phyloP scores from a whole-genome alignment of 2,329 filamentous ascomycete species.

The Diaporthe nobilis region DNA sequence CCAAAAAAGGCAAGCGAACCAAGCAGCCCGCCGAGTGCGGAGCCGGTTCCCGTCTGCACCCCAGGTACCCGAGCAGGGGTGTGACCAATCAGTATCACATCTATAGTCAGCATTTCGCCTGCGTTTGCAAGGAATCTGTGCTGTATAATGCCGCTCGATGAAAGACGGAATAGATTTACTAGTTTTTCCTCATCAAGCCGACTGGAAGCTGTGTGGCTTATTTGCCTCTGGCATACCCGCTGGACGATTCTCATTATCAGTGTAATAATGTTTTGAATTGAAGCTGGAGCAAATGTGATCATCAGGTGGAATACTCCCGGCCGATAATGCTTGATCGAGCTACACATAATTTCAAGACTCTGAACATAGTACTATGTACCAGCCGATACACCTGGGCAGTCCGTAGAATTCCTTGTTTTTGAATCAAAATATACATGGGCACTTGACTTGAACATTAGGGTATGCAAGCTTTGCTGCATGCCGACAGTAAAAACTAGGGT shows the following conservation, averaged over 20 bases:
- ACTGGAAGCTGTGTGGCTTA: too few species aligned
- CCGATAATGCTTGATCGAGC: not conserved
- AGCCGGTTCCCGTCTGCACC: slow-evolving; percentile 30
- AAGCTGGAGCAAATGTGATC: not conserved
- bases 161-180: too few species aligned
- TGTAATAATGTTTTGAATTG: not conserved
- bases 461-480: not conserved
- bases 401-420: not conserved
- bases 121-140: not conserved
- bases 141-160: too few species aligned
- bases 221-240: not conserved
- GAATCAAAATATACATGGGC: not conserved
- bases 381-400: not conserved
- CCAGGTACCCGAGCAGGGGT: slow-evolving; percentile 29
- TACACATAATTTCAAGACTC: not conserved
- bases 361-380: too few species aligned
- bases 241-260: not conserved
- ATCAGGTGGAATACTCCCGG: not conserved
- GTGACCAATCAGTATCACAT: slow-evolving; percentile 36
- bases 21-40: slow-evolving; percentile 40
- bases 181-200: too few species aligned
- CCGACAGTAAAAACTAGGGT: not conserved
- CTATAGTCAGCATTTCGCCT: slow-evolving; percentile 11
- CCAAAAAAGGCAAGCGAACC: slow-evolving; percentile 33
- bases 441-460: too few species aligned